These are phyloP conservation scores for Fusarium subglutinans DNA, from an alignment of 2,329 filamentous ascomycete species.

Conservation along the genomic window DNA sequence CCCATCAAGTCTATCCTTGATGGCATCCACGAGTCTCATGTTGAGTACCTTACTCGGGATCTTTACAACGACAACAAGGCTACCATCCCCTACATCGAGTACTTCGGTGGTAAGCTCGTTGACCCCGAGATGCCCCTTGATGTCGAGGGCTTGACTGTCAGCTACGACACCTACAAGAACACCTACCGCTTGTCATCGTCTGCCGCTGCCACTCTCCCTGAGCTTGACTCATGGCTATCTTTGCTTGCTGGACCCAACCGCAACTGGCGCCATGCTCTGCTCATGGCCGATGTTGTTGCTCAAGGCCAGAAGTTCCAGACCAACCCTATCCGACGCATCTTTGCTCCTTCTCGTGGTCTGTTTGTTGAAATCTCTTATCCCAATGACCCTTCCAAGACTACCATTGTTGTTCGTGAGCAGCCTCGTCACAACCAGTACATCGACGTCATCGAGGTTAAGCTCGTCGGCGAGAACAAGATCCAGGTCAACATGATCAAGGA, in stretches of 20 bases:
- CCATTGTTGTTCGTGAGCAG: constrained; percentile 88
- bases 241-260: constrained; percentile 85
- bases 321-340: constrained; percentile 92
- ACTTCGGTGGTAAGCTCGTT: constrained; percentile 90
- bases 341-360: constrained; percentile 85
- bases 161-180: constrained; percentile 79
- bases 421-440: constrained; percentile 85
- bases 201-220: constrained; percentile 77
- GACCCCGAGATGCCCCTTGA: constrained; percentile 78
- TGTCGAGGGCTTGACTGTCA: constrained; percentile 85
- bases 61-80: constrained; percentile 79
- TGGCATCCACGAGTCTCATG: constrained; percentile 88
- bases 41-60: constrained; percentile 80
- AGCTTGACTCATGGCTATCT: constrained; percentile 84
- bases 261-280: constrained; percentile 94
- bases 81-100: constrained; percentile 86
- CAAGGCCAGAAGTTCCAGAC: constrained; percentile 98
- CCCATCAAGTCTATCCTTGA: constrained; percentile 95
- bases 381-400: constrained; percentile 82
- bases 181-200: constrained; percentile 85
- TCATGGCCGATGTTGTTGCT: constrained; percentile 91
- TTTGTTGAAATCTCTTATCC: constrained; percentile 88
- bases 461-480: constrained; percentile 81
- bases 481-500: constrained; percentile 92
- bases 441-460: constrained; percentile 86